Percentiles rank a stretch among this genome's conserved stretches.
Evolutionary conservation across 2,329 filamentous ascomycete species (phyloP).

Genomic region (Neonectria magnoliae): DNA sequence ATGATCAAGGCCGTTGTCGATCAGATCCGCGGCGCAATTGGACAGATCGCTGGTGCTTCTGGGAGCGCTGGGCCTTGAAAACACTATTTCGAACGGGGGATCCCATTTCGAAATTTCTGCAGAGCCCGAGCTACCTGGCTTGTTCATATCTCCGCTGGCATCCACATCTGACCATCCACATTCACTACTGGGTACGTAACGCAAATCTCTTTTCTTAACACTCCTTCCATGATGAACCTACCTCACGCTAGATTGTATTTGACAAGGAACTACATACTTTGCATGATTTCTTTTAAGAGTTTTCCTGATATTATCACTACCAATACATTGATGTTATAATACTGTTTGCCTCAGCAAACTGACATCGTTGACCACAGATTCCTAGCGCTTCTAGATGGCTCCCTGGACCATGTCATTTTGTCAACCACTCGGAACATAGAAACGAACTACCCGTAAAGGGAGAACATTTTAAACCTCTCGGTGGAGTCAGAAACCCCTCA

Average conservation of each 20-base stretch:
- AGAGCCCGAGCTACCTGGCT: not conserved
- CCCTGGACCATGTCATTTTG: not conserved
- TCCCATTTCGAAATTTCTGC: not conserved
- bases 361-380: constrained; percentile 10
- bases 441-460: not conserved
- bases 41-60: constrained; percentile 51
- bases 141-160: not conserved
- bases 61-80: constrained; percentile 40
- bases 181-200: constrained; percentile 15
- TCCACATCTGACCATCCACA: not conserved
- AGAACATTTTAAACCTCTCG: not conserved
- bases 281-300: constrained; percentile 49
- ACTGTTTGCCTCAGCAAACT: constrained; percentile 10
- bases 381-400: not conserved
- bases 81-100: not conserved
- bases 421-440: not conserved
- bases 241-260: constrained; percentile 61
- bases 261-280: constrained; percentile 47
- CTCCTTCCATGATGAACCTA: constrained; percentile 51
- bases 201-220: constrained; percentile 3
- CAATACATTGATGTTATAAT: not conserved
- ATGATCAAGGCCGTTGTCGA: constrained; percentile 75
- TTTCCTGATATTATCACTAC: constrained; percentile 42
- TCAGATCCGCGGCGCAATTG: constrained; percentile 62
- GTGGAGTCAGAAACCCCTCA: not conserved